Evolutionary conservation across 768 basidiomycete species (phyloP).

Genomic region (Mycena indigotica): DNA sequence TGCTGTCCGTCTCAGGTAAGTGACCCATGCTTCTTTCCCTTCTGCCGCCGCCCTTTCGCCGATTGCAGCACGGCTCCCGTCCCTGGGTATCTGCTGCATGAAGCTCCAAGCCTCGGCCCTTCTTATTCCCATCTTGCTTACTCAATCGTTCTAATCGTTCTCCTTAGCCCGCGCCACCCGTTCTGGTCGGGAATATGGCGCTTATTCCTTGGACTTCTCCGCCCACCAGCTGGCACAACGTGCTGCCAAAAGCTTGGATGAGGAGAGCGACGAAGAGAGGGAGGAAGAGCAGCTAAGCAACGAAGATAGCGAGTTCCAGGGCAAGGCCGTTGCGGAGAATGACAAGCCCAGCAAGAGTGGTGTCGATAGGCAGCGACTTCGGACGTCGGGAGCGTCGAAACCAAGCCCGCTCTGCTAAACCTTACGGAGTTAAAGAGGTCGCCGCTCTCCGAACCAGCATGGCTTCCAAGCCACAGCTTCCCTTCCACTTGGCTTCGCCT

Average conservation of each 20-base stretch:
- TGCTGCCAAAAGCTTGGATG: neutral
- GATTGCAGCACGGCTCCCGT: neutral
- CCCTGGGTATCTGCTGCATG: no score
- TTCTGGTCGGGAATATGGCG: neutral
- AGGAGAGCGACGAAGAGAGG: neutral
- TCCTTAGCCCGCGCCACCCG: no score
- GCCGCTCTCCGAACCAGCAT: neutral
- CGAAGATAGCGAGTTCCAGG: neutral
- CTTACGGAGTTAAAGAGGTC: no score
- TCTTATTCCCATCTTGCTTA: no score
- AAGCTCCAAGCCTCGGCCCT: no score
- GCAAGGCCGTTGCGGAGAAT: neutral
- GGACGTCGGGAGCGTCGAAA: neutral
- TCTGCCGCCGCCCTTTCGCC: neutral
- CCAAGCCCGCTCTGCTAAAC: no score
- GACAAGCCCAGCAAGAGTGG: neutral
- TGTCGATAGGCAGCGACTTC: no score
- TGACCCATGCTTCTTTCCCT: neutral
- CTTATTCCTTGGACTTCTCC: neutral
- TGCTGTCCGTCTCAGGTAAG: neutral
- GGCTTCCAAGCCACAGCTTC: neutral
- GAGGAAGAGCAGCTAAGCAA: neutral
- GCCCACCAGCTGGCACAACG: neutral
- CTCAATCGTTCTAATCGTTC: no score
- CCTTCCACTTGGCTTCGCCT: neutral